Percentiles rank a stretch among this genome's conserved stretches.
These are phyloP conservation scores for Sequoia sempervirens DNA, from an alignment of 75 land plant genomes.

Conservation along the genomic window DNA sequence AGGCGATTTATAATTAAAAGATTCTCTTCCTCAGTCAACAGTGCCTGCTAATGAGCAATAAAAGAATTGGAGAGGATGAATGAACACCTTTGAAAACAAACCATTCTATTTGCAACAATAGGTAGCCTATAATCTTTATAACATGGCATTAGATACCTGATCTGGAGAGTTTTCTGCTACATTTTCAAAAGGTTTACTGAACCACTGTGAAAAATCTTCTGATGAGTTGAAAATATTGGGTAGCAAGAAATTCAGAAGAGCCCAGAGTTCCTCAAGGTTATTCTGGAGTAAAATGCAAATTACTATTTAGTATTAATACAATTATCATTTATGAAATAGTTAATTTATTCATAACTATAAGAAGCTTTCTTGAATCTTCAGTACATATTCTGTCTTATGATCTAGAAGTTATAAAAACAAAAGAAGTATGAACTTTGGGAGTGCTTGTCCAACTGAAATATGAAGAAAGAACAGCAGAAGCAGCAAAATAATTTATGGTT, in stretches of 20 bases:
- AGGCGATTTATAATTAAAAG: constrained; percentile 96
- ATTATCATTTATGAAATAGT: not conserved
- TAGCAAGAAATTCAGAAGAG: constrained; percentile 86
- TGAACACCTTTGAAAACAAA: not conserved
- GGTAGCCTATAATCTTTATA: not conserved
- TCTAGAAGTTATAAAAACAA: not conserved
- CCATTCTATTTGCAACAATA: not conserved
- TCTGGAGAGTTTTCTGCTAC: constrained; percentile 76
- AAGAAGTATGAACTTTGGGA: not conserved
- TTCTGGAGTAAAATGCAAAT: constrained; percentile 50
- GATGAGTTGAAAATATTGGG: constrained; percentile 98
- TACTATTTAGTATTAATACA: not conserved
- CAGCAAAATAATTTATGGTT: not conserved
- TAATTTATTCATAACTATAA: not conserved
- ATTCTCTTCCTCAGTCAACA: constrained; percentile 96
- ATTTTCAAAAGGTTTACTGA: constrained; percentile 96
- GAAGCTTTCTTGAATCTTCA: not conserved
- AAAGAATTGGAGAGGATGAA: not conserved
- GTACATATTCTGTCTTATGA: not conserved
- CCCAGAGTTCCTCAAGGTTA: constrained; percentile 98
- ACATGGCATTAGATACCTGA: constrained; percentile 44
- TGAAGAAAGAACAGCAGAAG: constrained; percentile 1
- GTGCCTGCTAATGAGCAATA: constrained; percentile 47
- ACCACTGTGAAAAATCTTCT: constrained; percentile 99
- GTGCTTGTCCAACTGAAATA: not conserved